Evolutionary conservation across 352 stramenopile species (phyloP), one percentile per base, ranked within the genome.

Genomic region (Phytopythium mirpurense): DNA sequence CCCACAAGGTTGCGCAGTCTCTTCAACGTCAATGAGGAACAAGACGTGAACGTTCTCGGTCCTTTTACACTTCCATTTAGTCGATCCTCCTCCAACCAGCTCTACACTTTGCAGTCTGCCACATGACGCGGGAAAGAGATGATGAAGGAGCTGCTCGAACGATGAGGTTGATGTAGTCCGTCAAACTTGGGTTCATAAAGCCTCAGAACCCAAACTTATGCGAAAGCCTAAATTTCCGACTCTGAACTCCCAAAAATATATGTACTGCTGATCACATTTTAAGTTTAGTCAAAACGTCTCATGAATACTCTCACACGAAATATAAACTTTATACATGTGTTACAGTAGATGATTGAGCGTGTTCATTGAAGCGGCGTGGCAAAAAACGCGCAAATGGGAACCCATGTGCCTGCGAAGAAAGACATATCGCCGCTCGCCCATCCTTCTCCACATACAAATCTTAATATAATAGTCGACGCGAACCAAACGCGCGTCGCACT

Each of bases 381-480:
- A 21, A 46, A 31, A 46, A 31, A 45, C 41, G n/a, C 26, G 45
- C 26, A 27, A 50, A n/a, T n/a, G 27, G 44, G 26, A 15, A 51
- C 29, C 45, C 45, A 51, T 51, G 45, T 51, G 45, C 24, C 36
- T 4, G 18, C 9, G 18, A 11, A 19, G 45, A 29, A 40, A 18
- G 34, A 2, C 10, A 11, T 42, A 3, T 18, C 34, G 36, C 36
- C 6, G 16, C 16, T 3, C 18, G 36, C 36, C 16, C 36, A 42
- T 42, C 36, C 9, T 23, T 16, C 36, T 42, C 9, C 6, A 11
- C 18, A 42, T 42, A 42, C 36, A 42, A 42, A 24, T 6, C 0
- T 18, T 18, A 42, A 42, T 16, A 11, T 3, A 23, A 12, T 3
- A 6, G 16, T 42, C 36, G 36, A 42, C 36, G 36, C 36, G 36